Base-by-base conservation (phyloP, 441 rosid genomes). In the Pelargonium australe region DNA sequence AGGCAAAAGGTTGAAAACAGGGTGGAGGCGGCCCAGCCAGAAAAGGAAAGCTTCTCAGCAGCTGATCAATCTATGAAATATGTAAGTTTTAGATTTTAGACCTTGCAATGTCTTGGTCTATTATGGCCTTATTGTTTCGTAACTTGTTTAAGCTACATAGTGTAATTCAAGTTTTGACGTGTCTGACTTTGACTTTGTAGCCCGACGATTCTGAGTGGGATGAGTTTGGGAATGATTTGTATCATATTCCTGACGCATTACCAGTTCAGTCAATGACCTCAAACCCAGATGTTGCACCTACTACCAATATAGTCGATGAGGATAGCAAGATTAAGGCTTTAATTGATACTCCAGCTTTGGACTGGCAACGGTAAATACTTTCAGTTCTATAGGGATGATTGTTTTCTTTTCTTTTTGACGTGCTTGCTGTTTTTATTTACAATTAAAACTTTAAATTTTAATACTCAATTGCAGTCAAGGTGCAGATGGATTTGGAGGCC, bases 221-320 rank as follows among this genome's bases (percentile, higher is more conserved):
- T 84, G 99, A 95, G 77, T 95, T 95, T 75, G 99, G 99, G 72
- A 89, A 80, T 80, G 99, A 95, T 78, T 83, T 95, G 43, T 95
- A 95, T 76, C 86, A 97, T 16, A 87, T 95, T 74, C 96, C 97
- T 60, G 96, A 89, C 72, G 86, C 71, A 53, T 77, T 79, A 28
- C 81, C 85, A 3, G 76, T 85, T 70, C 89, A 85, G 69, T 79
- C 83, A 63, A 85, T 70, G 72, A 87, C 72, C 78, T 80, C 84
- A 41, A 17, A 73, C 74, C 80, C 79, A 41, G 93, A 89, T 57
- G 28, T 17, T 74, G 80, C 76, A 71, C 80, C 82, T 51, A 89
- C 98, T 66, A 73, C 89, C 55, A 88, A 72, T 70, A 87, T 82
- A 79, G 96, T 87, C 76, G 99, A 95, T 7, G 99, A 95, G 79